Percentiles rank a stretch among this genome's conserved stretches.
These are phyloP conservation scores for Trametes hirsuta DNA, from an alignment of 1,284 basidiomycete species.

Conservation along the genomic window DNA sequence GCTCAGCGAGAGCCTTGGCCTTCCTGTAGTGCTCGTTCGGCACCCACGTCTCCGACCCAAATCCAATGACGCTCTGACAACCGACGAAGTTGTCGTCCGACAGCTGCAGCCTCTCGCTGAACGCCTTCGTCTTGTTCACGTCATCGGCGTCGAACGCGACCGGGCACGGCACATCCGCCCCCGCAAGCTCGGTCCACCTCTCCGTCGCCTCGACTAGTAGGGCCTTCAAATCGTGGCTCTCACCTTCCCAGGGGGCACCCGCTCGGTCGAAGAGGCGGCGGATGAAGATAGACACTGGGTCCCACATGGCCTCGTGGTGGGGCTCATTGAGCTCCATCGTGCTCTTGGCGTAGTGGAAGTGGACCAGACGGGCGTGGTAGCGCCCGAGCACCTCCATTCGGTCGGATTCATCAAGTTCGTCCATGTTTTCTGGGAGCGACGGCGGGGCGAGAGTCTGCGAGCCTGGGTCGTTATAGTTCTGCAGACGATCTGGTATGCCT, in stretches of 20 bases:
- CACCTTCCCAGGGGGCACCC: conserved; percentile 48
- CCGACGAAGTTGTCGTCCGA: conserved; percentile 30
- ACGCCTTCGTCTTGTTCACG: conserved; percentile 42
- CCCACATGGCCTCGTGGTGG: conserved; percentile 41
- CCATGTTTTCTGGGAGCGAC: conserved; percentile 43
- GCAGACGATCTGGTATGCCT: conserved; percentile 44
- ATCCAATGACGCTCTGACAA: conserved; percentile 32
- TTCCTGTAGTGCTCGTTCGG: conserved; percentile 40
- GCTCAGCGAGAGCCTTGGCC: conserved; percentile 37
- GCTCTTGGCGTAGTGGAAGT: conserved; percentile 47
- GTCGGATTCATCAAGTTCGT: conserved; percentile 36
- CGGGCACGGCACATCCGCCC: conserved; percentile 44
- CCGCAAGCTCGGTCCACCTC: conserved; percentile 42
- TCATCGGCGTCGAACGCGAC: conserved; percentile 47
- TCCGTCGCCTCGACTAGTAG: conserved; percentile 43
- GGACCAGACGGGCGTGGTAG: conserved; percentile 47
- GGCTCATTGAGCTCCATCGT: conserved; percentile 45
- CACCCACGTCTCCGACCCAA: conserved; percentile 46
- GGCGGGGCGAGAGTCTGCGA: conserved; percentile 43
- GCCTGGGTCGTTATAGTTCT: conserved; percentile 48
- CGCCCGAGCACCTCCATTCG: conserved; percentile 34
- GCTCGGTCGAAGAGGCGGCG: conserved; percentile 45
- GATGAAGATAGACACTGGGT: conserved; percentile 37
- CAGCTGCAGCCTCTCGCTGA: conserved; percentile 22
- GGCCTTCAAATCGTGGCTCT: conserved; percentile 45